phyloP scores from a whole-genome alignment of 2,329 filamentous ascomycete species.

The Trichoderma sp. region DNA sequence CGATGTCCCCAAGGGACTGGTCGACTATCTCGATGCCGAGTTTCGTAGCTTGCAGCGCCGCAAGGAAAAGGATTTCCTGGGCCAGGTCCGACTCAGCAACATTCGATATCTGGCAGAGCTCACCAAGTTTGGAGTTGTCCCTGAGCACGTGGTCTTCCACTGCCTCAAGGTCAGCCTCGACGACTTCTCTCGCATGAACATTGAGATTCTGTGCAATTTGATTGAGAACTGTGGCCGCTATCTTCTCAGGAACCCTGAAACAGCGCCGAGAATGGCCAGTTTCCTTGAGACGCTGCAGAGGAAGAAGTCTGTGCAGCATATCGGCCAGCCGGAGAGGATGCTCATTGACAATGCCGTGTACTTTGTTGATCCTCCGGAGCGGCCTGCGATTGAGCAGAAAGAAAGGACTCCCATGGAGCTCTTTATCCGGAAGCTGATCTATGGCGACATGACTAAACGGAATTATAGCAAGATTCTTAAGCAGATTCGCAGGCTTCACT shows the following conservation, averaged over 20 bases:
- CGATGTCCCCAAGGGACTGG: conserved; percentile 88
- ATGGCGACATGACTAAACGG: conserved; percentile 89
- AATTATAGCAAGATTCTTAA: conserved; percentile 93
- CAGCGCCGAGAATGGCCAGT: conserved; percentile 86
- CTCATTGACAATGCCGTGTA: conserved; percentile 97
- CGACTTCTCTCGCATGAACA: conserved; percentile 98
- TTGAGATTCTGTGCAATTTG: conserved; percentile 95
- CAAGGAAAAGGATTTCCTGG: conserved; percentile 96
- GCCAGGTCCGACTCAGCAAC: conserved; percentile 89
- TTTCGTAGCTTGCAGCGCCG: conserved; percentile 95
- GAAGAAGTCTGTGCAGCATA: conserved; percentile 93
- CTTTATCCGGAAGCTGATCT: conserved; percentile 90
- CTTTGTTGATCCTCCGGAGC: conserved; percentile 93
- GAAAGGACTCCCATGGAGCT: conserved; percentile 91
- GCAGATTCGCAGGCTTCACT: conserved; percentile 92
- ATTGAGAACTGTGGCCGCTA: conserved; percentile 97
- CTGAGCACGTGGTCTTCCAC: conserved; percentile 98
- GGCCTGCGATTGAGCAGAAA: conserved; percentile 93
- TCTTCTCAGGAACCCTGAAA: conserved; percentile 87
- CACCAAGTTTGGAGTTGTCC: conserved; percentile 97
- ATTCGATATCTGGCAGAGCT: conserved; percentile 97
- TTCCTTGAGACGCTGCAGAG: conserved; percentile 94
- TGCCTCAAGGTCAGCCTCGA: conserved; percentile 97
- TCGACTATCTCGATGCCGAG: conserved; percentile 91
- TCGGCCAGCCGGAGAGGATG: conserved; percentile 96